phyloP scores from a whole-genome alignment of 2,329 filamentous ascomycete species.

The Xylariaceae sp. region DNA sequence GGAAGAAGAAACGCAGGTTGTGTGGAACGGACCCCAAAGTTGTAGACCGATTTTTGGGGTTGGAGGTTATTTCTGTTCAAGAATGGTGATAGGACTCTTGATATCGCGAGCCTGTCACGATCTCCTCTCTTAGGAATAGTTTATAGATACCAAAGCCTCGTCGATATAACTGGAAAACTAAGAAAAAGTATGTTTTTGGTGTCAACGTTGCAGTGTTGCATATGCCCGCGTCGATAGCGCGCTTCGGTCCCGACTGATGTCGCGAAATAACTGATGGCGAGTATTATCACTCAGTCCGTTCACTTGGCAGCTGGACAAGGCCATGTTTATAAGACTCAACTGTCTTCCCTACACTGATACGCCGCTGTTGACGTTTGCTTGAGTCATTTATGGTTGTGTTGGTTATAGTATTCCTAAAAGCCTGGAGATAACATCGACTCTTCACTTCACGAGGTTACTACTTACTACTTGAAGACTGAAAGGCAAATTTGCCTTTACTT shows the following conservation, averaged over 20 bases:
- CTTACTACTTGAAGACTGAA: background rate
- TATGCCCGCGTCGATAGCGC: background rate
- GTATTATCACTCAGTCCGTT: background rate
- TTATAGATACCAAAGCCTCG: background rate
- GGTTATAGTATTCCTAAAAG: background rate
- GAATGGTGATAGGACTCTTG: too few species aligned
- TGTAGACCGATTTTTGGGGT: conserved; percentile 1
- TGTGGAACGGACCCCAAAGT: background rate
- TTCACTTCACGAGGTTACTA: background rate
- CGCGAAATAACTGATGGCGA: too few species aligned
- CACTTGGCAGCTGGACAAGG: background rate
- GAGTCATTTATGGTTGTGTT: background rate
- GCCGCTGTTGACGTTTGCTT: background rate
- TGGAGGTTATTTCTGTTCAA: too few species aligned
- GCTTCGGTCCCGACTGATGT: too few species aligned
- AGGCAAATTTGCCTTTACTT: background rate
- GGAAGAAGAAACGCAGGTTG: too few species aligned
- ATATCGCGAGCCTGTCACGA: background rate
- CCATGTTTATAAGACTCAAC: conserved; percentile 16
- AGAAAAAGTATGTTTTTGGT: background rate
- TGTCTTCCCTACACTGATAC: background rate
- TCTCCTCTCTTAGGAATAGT: background rate
- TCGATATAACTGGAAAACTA: background rate
- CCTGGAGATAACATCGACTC: background rate
- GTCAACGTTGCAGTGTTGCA: background rate